phyloP scores from a whole-genome alignment of 768 basidiomycete species.

The Pleurotus giganteus region DNA sequence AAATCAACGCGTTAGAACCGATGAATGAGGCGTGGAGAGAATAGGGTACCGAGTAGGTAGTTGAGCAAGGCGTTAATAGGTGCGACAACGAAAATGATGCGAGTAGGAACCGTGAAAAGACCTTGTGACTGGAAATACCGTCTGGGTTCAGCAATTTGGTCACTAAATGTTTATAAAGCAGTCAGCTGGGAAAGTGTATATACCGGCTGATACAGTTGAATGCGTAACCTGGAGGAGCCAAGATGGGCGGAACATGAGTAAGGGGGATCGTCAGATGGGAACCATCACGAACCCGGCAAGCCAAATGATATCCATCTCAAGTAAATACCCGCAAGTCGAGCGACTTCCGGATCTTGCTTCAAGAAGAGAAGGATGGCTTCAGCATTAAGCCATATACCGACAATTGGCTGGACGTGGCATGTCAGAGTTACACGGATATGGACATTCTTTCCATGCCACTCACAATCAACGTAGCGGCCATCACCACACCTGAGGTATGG shows the following conservation, averaged over 20 bases:
- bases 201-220: constrained; percentile 51
- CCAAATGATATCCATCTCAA: constrained; percentile 75
- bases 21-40: background rate
- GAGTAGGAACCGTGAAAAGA: constrained; percentile 81
- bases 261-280: constrained; percentile 1
- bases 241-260: constrained; percentile 1
- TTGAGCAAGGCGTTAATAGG: constrained; percentile 85
- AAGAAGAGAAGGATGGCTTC: constrained; percentile 75
- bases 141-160: constrained; percentile 24
- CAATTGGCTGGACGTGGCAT: constrained; percentile 41
- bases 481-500: constrained; percentile 8
- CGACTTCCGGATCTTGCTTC: constrained; percentile 83
- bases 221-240: constrained; percentile 37
- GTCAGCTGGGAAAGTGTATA: constrained; percentile 13
- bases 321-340: constrained; percentile 72
- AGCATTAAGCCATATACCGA: constrained; percentile 77
- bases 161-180: no score
- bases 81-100: constrained; percentile 77
- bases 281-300: constrained; percentile 52
- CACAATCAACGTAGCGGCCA: constrained; percentile 16
- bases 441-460: background rate
- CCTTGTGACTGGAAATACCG: constrained; percentile 66
- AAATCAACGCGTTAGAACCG: background rate
- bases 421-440: background rate
- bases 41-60: constrained; percentile 68